A percentile compares a stretch with the other conserved stretches of the same genome.
These are phyloP conservation scores for Rhizophagus prolifer DNA, from an alignment of 192 early-diverging fungal species.

Conservation along the genomic window DNA sequence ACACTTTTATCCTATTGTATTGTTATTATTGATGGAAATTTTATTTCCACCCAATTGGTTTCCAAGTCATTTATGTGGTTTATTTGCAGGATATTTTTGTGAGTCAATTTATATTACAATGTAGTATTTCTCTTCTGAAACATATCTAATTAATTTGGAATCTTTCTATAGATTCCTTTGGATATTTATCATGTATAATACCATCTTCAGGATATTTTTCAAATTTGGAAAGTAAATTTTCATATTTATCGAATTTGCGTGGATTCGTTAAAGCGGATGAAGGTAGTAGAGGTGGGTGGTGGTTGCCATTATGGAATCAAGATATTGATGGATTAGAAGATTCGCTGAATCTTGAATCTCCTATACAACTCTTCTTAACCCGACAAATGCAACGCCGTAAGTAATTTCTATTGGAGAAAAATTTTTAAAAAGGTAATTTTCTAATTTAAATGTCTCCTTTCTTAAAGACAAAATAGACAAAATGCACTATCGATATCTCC, in stretches of 20 bases:
- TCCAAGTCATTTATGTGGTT: conserved; percentile 18
- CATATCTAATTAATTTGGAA: neutral
- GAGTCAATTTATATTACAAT: neutral
- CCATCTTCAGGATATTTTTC: conserved; percentile 15
- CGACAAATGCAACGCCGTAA: neutral
- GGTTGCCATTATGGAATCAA: conserved; percentile 27
- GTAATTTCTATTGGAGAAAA: neutral
- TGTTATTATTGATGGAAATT: conserved; percentile 29
- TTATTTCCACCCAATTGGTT: conserved; percentile 22
- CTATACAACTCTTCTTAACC: neutral
- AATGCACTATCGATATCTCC: neutral
- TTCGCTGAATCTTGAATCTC: neutral
- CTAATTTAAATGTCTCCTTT: neutral
- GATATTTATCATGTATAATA: conserved; percentile 23
- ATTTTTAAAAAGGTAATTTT: too few relatives aligned
- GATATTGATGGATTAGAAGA: conserved; percentile 24
- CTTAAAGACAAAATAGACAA: neutral
- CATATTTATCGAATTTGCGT: conserved; percentile 1
- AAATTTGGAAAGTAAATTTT: conserved; percentile 15
- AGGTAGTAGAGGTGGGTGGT: conserved; percentile 26
- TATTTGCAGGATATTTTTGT: conserved; percentile 32
- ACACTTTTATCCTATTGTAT: conserved; percentile 31
- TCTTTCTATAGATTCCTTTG: conserved; percentile 24
- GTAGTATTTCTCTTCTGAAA: neutral
- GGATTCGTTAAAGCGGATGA: conserved; percentile 22